phyloP scores from a whole-genome alignment of 2,329 filamentous ascomycete genomes.

The Colletotrichum somersetense region DNA sequence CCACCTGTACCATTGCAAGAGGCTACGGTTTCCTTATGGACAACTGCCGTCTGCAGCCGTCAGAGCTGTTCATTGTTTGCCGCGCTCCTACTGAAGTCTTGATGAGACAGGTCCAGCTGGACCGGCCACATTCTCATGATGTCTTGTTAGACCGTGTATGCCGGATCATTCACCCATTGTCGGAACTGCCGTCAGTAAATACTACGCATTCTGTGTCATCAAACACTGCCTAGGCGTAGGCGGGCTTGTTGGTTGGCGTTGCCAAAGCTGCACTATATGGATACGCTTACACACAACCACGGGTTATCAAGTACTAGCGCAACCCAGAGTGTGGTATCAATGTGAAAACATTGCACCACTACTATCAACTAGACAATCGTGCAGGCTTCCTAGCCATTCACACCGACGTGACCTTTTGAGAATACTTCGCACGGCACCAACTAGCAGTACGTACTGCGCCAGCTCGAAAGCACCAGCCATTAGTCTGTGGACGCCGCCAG shows the following conservation, averaged over 20 bases:
- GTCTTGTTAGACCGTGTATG: background rate
- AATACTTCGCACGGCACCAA: constrained; percentile 8
- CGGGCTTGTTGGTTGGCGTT: background rate
- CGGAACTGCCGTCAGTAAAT: constrained; percentile 17
- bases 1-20: background rate
- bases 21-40: constrained; percentile 34
- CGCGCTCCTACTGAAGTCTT: constrained; percentile 29
- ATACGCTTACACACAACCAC: constrained; percentile 6
- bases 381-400: constrained; percentile 43
- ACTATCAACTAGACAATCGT: background rate
- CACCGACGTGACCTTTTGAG: background rate
- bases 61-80: constrained; percentile 16
- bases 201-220: background rate
- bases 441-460: constrained; percentile 2
- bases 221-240: background rate
- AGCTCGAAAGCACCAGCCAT: constrained; percentile 7
- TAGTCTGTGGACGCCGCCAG: constrained; percentile 12
- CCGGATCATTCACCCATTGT: constrained; percentile 1
- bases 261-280: constrained; percentile 8
- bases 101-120: constrained; percentile 29
- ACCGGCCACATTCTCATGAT: constrained; percentile 11
- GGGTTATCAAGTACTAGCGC: background rate
- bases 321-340: constrained; percentile 5
- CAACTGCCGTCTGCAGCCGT: background rate
- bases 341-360: constrained; percentile 3